Base-by-base conservation (phyloP, 768 basidiomycete genomes). In the Russula compacta region DNA sequence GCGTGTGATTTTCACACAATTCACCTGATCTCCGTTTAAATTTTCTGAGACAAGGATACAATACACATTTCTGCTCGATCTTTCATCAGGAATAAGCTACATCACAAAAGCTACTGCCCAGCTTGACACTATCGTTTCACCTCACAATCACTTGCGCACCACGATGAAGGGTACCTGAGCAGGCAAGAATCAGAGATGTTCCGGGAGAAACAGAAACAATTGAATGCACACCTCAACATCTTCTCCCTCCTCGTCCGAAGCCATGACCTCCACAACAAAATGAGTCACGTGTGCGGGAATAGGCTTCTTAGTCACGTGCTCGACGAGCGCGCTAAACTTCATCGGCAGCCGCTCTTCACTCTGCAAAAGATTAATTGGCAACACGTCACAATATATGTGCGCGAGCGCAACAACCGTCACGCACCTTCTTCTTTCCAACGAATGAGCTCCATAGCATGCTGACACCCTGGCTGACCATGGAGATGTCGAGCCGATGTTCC, bases 381-480 rank as follows among this genome's bases (percentile, higher is more conserved):
- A n/a, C 21, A 43, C 40, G 11, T 32, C 33, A 42, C 21, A 11
- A 19, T 43, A 11, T 3, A 47, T 29, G 7, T 35, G 48, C 29
- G 57, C 62, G 42, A 47, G 59, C 17, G 21, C 40, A 46, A 35
- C 15, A 36, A 44, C 24, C 46, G 21, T 36, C 47, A 71, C 80
- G 36, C 44, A 90, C 95, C 88, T 98, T 98, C 78, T 92, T 92
- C 77, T 86, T 89, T 57, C 86, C 87, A 55, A 92, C 81, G 73
- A 95, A 99, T 38, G 89, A 86, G 63, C 91, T 94, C 93, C 95
- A 98, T 36, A 98, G 77, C 95, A 98, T 95, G 70, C 92, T 94
- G 38, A 98, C 95, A 44, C 94, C 95, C 72, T 93, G 90, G 69
- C 91, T 94, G 64, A 98, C 91, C 97, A 99, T 99, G 54, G 84